Conservation (phyloP, 2,329 filamentous ascomycete species). For the Nannizziopsis arthrosporioides region DNA sequence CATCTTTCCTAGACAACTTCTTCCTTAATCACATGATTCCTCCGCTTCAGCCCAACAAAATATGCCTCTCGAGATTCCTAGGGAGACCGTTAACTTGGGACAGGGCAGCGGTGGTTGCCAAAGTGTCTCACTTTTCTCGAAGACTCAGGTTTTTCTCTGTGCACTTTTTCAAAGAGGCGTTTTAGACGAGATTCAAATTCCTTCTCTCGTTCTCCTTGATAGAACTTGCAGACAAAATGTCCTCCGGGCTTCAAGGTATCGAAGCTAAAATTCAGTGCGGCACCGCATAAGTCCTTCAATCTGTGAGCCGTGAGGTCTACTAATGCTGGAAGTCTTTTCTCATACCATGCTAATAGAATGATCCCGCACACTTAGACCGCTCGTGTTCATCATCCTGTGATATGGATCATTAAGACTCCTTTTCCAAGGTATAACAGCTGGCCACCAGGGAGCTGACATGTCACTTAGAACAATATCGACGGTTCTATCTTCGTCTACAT, state of each 20-base stretch:
- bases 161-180: slow-evolving; percentile 65
- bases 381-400: slow-evolving; percentile 98
- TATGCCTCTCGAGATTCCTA: slow-evolving; percentile 77
- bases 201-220: slow-evolving; percentile 81
- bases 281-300: slow-evolving; percentile 70
- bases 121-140: slow-evolving; percentile 61
- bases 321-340: slow-evolving; percentile 12
- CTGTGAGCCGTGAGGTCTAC: slow-evolving; percentile 1
- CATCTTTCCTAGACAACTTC: slow-evolving; percentile 31
- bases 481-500: slow-evolving; percentile 33
- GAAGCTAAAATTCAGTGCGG: slow-evolving; percentile 72
- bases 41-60: slow-evolving; percentile 68
- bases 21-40: slow-evolving; percentile 38
- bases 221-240: slow-evolving; percentile 95
- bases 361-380: slow-evolving; percentile 72
- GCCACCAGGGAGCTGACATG: slow-evolving; percentile 96
- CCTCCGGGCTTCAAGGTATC: slow-evolving; percentile 73
- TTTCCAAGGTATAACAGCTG: slow-evolving; percentile 65
- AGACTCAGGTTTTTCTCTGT: slow-evolving; percentile 81
- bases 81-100: slow-evolving; percentile 13
- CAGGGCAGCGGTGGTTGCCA: slow-evolving; percentile 1
- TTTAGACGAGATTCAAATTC: slow-evolving; percentile 61
- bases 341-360: slow-evolving; percentile 90
- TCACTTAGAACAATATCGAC: slow-evolving; percentile 95
- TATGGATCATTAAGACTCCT: slow-evolving; percentile 92